Evolutionary conservation across 2,329 filamentous ascomycete genomes (phyloP), one percentile per base, ranked within the genome.

Genomic region (Diaporthe citriasiana): DNA sequence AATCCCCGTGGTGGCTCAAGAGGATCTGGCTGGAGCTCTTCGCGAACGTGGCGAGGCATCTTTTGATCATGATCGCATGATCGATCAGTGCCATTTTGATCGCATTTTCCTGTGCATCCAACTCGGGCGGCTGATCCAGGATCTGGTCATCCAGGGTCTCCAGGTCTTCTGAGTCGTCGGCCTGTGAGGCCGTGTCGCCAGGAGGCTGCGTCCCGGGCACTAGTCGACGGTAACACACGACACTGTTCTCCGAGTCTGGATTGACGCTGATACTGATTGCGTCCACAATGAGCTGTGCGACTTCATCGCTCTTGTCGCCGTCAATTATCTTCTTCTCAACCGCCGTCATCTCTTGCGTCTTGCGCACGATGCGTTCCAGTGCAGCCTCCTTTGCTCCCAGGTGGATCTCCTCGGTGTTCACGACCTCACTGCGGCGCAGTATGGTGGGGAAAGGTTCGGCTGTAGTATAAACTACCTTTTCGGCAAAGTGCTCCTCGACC

Each of bases 361-460:
- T 98, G 74, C 95, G 91, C 78, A 94, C 93, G 42, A 97, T 96
- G 22, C 96, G 92, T 82, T 98, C 96, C 75, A 98, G 87, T 0
- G 93, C 96, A n/a, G 95, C 95, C 82, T 98, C 93, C 74, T 97
- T 87, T 9, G 95, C 92, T 42, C 89, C 89, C 35, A 98, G 86
- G 15, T 88, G 88, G 25, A 95, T 82, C 65, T 93, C 92, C 25
- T 92, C 89, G 1, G 89, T 87, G 9, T 90, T 86, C 19, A 97
- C 84, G 75, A 98, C 93, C 83, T 98, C 95, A 78, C 94, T 97
- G 72, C 95, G 91, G 42, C 95, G 91, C 35, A 98, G 85, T 65
- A 98, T 97, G 1, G 95, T 98, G 0, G 96, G 97, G 84, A 98
- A 98, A 0, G 92, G 84, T 79, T 98, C 95, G 0, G 92, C 92